Percentiles rank a stretch among this genome's conserved stretches.
phyloP scores from a whole-genome alignment of 192 early-diverging fungal genomes.

The Coemansia sp. region DNA sequence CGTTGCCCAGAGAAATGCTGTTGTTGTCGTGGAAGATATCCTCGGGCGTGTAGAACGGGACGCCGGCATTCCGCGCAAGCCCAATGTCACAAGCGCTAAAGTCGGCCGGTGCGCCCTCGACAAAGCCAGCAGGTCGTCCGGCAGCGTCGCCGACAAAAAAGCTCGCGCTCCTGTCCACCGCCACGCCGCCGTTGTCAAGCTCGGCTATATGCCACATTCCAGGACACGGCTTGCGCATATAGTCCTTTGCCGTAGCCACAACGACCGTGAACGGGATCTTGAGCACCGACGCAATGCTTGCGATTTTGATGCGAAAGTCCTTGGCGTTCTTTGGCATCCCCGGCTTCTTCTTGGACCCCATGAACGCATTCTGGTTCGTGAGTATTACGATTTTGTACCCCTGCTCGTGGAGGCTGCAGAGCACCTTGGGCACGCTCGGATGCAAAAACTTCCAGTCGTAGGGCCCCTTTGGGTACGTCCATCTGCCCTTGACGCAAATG shows the following conservation, averaged over 20 bases:
- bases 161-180: slow-evolving; percentile 58
- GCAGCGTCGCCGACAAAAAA: slow-evolving; percentile 95
- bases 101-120: slow-evolving; percentile 62
- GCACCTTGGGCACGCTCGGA: slow-evolving; percentile 57
- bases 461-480: slow-evolving; percentile 62
- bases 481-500: slow-evolving; percentile 64
- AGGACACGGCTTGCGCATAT: slow-evolving; percentile 52
- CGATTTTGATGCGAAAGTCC: slow-evolving; percentile 61
- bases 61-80: slow-evolving; percentile 72
- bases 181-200: slow-evolving; percentile 31
- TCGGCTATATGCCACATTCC: slow-evolving; percentile 47
- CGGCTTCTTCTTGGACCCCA: slow-evolving; percentile 1
- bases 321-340: slow-evolving; percentile 20
- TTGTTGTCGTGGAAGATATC: slow-evolving; percentile 65
- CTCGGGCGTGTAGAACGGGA: slow-evolving; percentile 83
- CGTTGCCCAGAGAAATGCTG: slow-evolving; percentile 4
- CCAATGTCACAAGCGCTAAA: slow-evolving; percentile 84
- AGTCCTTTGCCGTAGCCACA: slow-evolving; percentile 67
- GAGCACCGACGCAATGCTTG: slow-evolving; percentile 76
- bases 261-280: slow-evolving; percentile 71
- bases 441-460: slow-evolving; percentile 82
- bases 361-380: slow-evolving; percentile 36
- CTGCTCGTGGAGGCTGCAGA: slow-evolving; percentile 61
- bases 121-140: slow-evolving; percentile 73
- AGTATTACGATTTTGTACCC: slow-evolving; percentile 59